Base-by-base conservation (phyloP, 768 basidiomycete species). In the Lanmaoa rubissima region DNA sequence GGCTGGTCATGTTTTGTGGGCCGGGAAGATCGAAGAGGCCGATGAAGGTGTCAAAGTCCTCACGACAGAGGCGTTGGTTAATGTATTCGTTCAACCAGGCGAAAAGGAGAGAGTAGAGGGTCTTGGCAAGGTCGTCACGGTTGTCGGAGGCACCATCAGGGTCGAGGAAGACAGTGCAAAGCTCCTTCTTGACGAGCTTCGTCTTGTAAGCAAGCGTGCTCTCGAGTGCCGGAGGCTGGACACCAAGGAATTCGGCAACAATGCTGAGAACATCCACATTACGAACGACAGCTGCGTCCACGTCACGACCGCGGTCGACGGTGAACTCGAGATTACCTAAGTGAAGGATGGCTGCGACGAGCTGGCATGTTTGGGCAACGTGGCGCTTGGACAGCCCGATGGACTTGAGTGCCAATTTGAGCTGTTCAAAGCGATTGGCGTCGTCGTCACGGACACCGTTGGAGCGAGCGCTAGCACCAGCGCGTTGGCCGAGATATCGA, bases 151-250 rank as follows among this genome's bases (percentile, higher is more conserved):
- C 93, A 51, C 91, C 92, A 67, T 98, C 95, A 0, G 91, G 86
- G 68, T 98, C 95, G 44, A 98, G 82, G 76, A 98, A 97, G 28
- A 97, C 87, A 0, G 94, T 97, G 72, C 94, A 97, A n/a, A 97
- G 78, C 73, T 98, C 95, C 75, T 94, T 97, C 72, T 93, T 90
- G 67, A 98, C 84, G 53, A 98, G 77, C 71, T 91, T 92, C 1
- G 92, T 94, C 75, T 88, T 91, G 82, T 94, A 96, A 0, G 93
- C 91, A 41, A 99, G 77, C 0, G 90, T 81, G 2, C 79, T 79
- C 69, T 96, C 94, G 16, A 98, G 80, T 0, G 83, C 84, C 3
- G 79, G 69, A 1, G 88, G 69, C 35, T 83, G 79, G 3, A 98
- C 85, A 14, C 96, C 97, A 11, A 99, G 78, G 73, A 98, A 97